phyloP scores from a whole-genome alignment of 2,329 filamentous ascomycete species.

The Colletotrichum sansevieriae region DNA sequence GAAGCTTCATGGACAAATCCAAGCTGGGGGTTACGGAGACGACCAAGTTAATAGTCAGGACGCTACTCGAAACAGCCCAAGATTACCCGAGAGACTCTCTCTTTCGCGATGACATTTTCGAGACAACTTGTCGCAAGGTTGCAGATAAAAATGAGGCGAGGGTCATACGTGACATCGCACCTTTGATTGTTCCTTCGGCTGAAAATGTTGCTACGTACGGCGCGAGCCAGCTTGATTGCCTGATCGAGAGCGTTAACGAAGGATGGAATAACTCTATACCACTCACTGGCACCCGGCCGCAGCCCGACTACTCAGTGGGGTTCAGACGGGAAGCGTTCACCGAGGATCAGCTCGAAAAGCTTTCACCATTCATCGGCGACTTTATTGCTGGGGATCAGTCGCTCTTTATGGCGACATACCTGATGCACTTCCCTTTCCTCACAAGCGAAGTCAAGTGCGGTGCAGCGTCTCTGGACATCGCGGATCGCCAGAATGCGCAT shows the following conservation, averaged over 20 bases:
- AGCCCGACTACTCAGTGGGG: constrained; percentile 60
- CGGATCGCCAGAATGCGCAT: constrained; percentile 54
- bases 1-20: constrained; percentile 56
- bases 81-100: constrained; percentile 50
- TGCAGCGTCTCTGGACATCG: constrained; percentile 51
- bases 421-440: constrained; percentile 65
- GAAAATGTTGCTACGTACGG: constrained; percentile 50
- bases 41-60: too few species aligned
- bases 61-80: too few species aligned
- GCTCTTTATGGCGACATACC: constrained; percentile 59
- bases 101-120: constrained; percentile 55
- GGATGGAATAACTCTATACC: constrained; percentile 57
- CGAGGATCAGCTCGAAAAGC: constrained; percentile 55
- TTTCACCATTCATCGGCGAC: constrained; percentile 54
- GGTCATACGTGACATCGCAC: constrained; percentile 55
- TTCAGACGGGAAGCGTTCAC: constrained; percentile 53
- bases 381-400: constrained; percentile 51
- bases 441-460: constrained; percentile 62
- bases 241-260: constrained; percentile 58
- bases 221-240: constrained; percentile 47
- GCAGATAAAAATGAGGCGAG: constrained; percentile 51
- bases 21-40: too few species aligned
- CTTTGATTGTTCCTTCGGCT: constrained; percentile 55
- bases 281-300: constrained; percentile 52
- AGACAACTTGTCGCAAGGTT: constrained; percentile 50